Conservation (phyloP, 768 basidiomycete species). For the Mycena metata region DNA sequence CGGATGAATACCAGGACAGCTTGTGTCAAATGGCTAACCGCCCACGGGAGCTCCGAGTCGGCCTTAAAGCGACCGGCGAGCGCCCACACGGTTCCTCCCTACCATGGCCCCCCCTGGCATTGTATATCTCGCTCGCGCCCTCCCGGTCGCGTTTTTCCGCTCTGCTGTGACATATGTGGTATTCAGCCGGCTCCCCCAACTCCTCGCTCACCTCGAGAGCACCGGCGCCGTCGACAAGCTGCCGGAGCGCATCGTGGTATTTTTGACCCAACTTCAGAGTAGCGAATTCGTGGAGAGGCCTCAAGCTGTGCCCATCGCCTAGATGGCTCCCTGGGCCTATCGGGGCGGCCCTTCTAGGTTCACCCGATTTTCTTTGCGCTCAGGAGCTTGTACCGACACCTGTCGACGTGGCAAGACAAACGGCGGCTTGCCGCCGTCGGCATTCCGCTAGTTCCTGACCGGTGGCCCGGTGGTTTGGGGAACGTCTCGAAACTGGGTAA, state of each 20-base stretch:
- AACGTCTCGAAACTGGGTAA: constrained; percentile 13
- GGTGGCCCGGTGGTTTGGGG: constrained; percentile 14
- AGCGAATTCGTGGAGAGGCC: constrained; percentile 3
- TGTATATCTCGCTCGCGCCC: constrained; percentile 20
- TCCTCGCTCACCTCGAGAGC: background rate
- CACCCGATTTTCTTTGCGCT: constrained; percentile 21
- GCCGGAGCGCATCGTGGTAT: too few relatives aligned
- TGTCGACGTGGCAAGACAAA: background rate
- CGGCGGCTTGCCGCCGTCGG: constrained; percentile 10
- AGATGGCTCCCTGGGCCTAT: background rate
- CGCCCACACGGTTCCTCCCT: too few relatives aligned
- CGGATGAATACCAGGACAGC: too few relatives aligned
- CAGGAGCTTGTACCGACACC: background rate
- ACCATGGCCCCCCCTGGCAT: constrained; percentile 16
- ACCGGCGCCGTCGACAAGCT: too few relatives aligned
- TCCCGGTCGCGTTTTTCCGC: constrained; percentile 22
- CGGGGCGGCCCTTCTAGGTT: constrained; percentile 8
- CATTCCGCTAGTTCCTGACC: constrained; percentile 24
- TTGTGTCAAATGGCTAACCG: too few relatives aligned
- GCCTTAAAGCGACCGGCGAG: too few relatives aligned
- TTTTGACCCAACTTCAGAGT: too few relatives aligned
- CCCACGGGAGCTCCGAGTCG: too few relatives aligned
- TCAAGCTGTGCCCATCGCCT: too few relatives aligned
- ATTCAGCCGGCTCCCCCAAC: constrained; percentile 10
- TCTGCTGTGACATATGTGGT: constrained; percentile 20